Evolutionary conservation across 1,284 basidiomycete genomes (phyloP).

Genomic region (Xerocomus nothofagi): DNA sequence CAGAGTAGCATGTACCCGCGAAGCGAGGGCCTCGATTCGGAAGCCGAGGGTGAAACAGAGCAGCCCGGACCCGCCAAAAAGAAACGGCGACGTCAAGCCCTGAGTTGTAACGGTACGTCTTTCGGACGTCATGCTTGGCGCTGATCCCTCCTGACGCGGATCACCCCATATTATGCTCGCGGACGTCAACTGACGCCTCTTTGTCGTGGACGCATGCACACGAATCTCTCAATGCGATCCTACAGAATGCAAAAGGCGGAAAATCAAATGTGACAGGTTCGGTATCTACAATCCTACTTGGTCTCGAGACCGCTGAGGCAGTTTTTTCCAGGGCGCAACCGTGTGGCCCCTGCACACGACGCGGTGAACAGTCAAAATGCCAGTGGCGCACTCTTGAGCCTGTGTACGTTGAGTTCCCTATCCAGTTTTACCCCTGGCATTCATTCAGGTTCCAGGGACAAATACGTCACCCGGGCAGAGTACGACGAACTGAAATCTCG

Average conservation of each 20-base stretch:
- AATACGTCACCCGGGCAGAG: slow-evolving; percentile 53
- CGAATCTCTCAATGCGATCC: slow-evolving; percentile 9
- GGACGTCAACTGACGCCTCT: slow-evolving; percentile 2
- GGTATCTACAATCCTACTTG: slow-evolving; percentile 24
- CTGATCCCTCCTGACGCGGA: slow-evolving; percentile 12
- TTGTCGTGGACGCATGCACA: neutral
- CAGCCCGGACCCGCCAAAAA: slow-evolving; percentile 64
- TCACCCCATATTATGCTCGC: slow-evolving; percentile 1
- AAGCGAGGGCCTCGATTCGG: slow-evolving; percentile 44
- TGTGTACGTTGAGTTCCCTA: slow-evolving; percentile 41
- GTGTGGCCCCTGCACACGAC: slow-evolving; percentile 55
- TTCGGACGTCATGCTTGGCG: slow-evolving; percentile 13
- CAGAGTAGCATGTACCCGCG: slow-evolving; percentile 32
- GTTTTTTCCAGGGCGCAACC: slow-evolving; percentile 45
- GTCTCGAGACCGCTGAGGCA: slow-evolving; percentile 19
- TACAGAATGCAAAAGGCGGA: slow-evolving; percentile 58
- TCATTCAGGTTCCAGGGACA: slow-evolving; percentile 43
- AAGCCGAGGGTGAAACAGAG: slow-evolving; percentile 48
- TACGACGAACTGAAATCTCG: slow-evolving; percentile 50
- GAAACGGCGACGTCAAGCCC: slow-evolving; percentile 69
- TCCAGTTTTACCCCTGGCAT: slow-evolving; percentile 7
- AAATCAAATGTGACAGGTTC: slow-evolving; percentile 63
- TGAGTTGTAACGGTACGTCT: slow-evolving; percentile 73
- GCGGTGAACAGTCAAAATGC: slow-evolving; percentile 55
- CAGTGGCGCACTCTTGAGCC: slow-evolving; percentile 60